Percentiles rank a stretch among this genome's conserved stretches.
Evolutionary conservation across 495 filamentous ascomycete genomes (phyloP).

Genomic region (Penicillium turbatum): DNA sequence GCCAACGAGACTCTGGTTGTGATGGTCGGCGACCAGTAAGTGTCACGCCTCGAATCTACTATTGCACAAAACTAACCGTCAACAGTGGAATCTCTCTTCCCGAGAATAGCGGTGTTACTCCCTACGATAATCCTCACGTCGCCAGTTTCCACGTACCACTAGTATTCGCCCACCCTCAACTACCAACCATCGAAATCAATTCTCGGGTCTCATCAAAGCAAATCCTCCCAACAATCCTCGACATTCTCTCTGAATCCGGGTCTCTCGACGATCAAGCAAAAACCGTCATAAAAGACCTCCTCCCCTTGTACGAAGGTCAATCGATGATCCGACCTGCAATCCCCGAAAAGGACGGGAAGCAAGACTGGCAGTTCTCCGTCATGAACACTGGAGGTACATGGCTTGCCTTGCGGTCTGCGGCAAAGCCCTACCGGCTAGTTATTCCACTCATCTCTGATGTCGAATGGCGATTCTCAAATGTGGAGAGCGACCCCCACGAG

Average conservation of each 20-base stretch:
- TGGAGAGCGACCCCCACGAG: conserved; percentile 34
- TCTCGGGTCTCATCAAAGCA: conserved; percentile 32
- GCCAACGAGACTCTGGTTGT: conserved; percentile 43
- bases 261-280: conserved; percentile 26
- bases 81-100: conserved; percentile 27
- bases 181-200: conserved; percentile 34
- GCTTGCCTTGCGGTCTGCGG: conserved; percentile 28
- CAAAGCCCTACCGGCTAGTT: conserved; percentile 34
- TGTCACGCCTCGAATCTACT: background rate
- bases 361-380: conserved; percentile 41
- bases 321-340: conserved; percentile 35
- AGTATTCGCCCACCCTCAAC: conserved; percentile 37
- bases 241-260: conserved; percentile 33
- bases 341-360: conserved; percentile 17
- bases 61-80: background rate
- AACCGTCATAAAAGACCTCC: conserved; percentile 29
- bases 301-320: conserved; percentile 44
- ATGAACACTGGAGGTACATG: conserved; percentile 40
- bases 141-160: conserved; percentile 39
- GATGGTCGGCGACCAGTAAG: conserved; percentile 43
- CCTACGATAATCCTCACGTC: conserved; percentile 39
- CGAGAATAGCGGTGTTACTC: conserved; percentile 29
- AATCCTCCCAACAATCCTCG: conserved; percentile 42
- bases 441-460: conserved; percentile 36
- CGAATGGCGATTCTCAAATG: conserved; percentile 36